phyloP scores from a whole-genome alignment of 2,329 filamentous ascomycete genomes.

The Thelonectria blattea region DNA sequence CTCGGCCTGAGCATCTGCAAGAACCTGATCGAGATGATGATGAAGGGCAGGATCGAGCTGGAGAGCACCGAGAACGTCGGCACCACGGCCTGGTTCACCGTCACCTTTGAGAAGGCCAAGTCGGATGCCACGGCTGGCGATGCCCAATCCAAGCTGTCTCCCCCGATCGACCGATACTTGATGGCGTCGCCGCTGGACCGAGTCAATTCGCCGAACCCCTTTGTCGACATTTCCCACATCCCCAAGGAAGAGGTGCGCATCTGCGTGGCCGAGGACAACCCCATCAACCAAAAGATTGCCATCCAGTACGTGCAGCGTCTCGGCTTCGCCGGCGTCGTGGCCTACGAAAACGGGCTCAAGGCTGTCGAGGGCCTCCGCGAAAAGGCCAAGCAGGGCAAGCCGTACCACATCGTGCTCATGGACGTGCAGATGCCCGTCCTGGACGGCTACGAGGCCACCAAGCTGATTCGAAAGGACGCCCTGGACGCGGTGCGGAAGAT shows the following conservation, averaged over 20 bases:
- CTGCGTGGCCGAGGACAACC: slow-evolving; percentile 94
- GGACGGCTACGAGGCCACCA: slow-evolving; percentile 91
- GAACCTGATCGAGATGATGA: slow-evolving; percentile 89
- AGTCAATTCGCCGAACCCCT: slow-evolving; percentile 50
- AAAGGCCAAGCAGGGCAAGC: slow-evolving; percentile 72
- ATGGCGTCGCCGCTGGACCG: slow-evolving; percentile 44
- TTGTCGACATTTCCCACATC: slow-evolving; percentile 73
- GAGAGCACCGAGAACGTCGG: slow-evolving; percentile 76
- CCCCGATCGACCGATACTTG: slow-evolving; percentile 45
- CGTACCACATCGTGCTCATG: slow-evolving; percentile 93
- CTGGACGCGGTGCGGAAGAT: slow-evolving; percentile 79
- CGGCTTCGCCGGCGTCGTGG: slow-evolving; percentile 80
- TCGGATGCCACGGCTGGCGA: slow-evolving; percentile 64
- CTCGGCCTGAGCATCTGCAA: slow-evolving; percentile 94
- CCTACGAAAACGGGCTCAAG: slow-evolving; percentile 87
- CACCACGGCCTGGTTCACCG: slow-evolving; percentile 77
- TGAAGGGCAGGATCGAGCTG: slow-evolving; percentile 84
- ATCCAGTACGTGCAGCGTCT: slow-evolving; percentile 88
- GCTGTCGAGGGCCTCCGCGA: slow-evolving; percentile 84
- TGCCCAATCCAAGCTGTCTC: slow-evolving; percentile 47
- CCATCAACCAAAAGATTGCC: slow-evolving; percentile 93
- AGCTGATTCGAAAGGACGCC: slow-evolving; percentile 77
- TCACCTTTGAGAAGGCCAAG: slow-evolving; percentile 84
- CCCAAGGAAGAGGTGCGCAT: slow-evolving; percentile 81
- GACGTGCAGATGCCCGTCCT: slow-evolving; percentile 96